phyloP scores from a whole-genome alignment of 2,329 filamentous ascomycete species.

The Colletotrichum costaricense region DNA sequence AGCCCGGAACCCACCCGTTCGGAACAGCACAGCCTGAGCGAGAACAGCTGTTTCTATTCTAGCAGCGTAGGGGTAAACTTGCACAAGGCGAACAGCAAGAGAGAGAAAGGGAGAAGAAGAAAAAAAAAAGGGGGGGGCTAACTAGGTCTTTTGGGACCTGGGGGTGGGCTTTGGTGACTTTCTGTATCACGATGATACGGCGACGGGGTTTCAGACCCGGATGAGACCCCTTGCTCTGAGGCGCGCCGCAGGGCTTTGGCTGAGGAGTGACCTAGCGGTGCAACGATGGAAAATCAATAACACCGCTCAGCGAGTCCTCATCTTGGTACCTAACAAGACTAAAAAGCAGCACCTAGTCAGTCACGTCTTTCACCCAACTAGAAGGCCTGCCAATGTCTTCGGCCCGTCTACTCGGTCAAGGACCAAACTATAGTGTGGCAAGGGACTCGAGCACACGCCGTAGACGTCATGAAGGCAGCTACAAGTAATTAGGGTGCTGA shows the following conservation, averaged over 20 bases:
- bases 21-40: not conserved
- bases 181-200: slow-evolving; percentile 30
- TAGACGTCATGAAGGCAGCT: slow-evolving; percentile 18
- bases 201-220: slow-evolving; percentile 30
- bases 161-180: not conserved
- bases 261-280: not conserved
- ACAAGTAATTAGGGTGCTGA: not conserved
- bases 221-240: slow-evolving; percentile 8
- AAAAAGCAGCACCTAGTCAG: not conserved
- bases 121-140: not conserved
- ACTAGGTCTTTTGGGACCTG: not conserved
- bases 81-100: too few relatives aligned
- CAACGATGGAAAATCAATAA: not conserved
- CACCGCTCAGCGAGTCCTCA: not conserved
- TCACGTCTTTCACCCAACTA: too few relatives aligned
- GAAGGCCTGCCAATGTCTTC: not conserved
- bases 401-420: not conserved
- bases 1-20: not conserved
- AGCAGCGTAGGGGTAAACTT: not conserved
- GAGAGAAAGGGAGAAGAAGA: too few relatives aligned
- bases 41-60: not conserved
- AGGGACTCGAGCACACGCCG: not conserved
- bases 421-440: not conserved
- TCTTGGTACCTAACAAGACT: not conserved
- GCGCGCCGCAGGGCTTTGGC: not conserved